phyloP scores from a whole-genome alignment of 2,329 filamentous ascomycete species.

The Ophiostoma sp. region DNA sequence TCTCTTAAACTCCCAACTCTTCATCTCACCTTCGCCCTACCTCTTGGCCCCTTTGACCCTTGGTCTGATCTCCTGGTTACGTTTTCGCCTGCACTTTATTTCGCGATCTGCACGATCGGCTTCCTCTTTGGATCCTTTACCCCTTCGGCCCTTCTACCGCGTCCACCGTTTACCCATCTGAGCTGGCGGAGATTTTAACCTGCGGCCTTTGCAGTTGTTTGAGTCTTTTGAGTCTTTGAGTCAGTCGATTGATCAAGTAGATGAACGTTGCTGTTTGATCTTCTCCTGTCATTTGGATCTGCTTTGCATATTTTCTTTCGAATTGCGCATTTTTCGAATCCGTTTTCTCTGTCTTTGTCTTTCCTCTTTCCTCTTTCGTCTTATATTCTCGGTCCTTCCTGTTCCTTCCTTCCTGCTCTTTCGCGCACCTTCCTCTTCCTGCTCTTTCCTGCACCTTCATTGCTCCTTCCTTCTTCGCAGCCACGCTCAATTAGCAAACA shows the following conservation, averaged over 20 bases:
- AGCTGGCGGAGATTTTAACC: constrained; percentile 11
- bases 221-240: no score
- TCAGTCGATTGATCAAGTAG: background rate
- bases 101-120: constrained; percentile 8
- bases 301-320: background rate
- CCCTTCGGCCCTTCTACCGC: background rate
- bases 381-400: background rate
- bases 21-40: background rate
- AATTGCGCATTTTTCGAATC: background rate
- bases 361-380: background rate
- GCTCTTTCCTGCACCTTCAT: background rate
- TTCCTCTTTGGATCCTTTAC: background rate
- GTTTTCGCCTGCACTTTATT: background rate
- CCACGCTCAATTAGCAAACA: background rate
- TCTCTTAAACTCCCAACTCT: background rate
- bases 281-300: background rate
- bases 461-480: no score
- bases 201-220: background rate
- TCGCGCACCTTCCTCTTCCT: no score
- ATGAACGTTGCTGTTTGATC: background rate
- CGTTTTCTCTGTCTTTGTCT: background rate
- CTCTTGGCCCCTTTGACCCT: background rate
- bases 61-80: constrained; percentile 1
- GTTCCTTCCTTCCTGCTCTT: background rate
- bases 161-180: background rate